These are phyloP conservation scores for Eucalyptus cladocalyx DNA, from an alignment of 345 rosid species.

Conservation along the genomic window DNA sequence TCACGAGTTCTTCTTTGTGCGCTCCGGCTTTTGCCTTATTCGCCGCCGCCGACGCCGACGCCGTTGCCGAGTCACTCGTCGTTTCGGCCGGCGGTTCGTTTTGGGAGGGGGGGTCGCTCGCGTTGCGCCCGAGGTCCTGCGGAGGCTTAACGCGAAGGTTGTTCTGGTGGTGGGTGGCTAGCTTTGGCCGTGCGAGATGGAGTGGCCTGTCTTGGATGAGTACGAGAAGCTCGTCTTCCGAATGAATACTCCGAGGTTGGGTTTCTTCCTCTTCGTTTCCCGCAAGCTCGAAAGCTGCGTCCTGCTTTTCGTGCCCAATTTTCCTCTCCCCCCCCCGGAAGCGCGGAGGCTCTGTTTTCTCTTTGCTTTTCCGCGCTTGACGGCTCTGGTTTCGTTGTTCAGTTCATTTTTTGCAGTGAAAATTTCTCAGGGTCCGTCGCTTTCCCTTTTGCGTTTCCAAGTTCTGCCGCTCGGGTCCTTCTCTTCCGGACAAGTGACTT, in stretches of 20 bases:
- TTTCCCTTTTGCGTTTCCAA: neutral
- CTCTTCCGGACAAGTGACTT: neutral
- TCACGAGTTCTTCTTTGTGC: neutral
- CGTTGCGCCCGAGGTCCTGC: neutral
- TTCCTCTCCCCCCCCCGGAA: neutral
- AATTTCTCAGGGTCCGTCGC: neutral
- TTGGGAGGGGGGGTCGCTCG: neutral
- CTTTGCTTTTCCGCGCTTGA: neutral
- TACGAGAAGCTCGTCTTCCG: constrained; percentile 5
- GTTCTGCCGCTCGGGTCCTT: neutral
- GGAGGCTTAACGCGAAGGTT: neutral
- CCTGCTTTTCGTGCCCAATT: neutral
- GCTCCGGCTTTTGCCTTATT: neutral
- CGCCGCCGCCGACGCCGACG: neutral
- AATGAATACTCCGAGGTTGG: constrained; percentile 3
- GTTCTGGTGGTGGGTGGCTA: neutral
- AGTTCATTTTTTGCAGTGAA: neutral
- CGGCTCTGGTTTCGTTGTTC: neutral
- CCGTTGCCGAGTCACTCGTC: neutral
- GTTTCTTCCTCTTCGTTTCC: neutral
- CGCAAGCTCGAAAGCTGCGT: neutral
- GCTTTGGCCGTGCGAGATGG: neutral
- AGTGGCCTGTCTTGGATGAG: neutral
- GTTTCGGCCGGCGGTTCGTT: neutral
- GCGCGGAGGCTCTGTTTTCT: neutral